phyloP scores from a whole-genome alignment of 192 early-diverging fungal species.

The Linnemannia hyalina region DNA sequence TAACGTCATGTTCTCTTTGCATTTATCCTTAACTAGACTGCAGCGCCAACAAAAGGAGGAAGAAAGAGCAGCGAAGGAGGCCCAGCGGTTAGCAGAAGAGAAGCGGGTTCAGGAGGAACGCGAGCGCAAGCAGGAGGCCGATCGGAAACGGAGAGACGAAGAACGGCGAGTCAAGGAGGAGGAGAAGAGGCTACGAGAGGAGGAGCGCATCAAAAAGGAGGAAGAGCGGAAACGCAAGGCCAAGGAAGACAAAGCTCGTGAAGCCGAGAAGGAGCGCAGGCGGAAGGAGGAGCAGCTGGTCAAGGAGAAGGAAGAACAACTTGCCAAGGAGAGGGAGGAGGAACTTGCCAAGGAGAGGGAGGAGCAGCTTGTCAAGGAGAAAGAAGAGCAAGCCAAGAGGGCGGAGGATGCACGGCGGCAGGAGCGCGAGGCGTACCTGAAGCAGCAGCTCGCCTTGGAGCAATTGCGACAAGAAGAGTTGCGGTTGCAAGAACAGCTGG shows the following conservation, averaged over 20 bases:
- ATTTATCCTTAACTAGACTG: slow-evolving; percentile 55
- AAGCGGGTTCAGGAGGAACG: slow-evolving; percentile 53
- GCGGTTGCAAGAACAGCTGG: slow-evolving; percentile 39
- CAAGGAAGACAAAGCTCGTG: slow-evolving; percentile 67
- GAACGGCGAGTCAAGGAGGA: slow-evolving; percentile 72
- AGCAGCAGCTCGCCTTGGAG: slow-evolving; percentile 43
- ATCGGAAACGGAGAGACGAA: slow-evolving; percentile 71
- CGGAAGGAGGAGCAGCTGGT: slow-evolving; percentile 52
- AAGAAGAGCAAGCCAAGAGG: slow-evolving; percentile 14
- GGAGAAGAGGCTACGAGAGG: slow-evolving; percentile 65
- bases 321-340: slow-evolving; percentile 38
- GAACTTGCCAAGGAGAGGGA: not conserved
- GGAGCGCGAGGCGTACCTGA: slow-evolving; percentile 37
- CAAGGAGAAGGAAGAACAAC: slow-evolving; percentile 46
- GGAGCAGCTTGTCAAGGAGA: slow-evolving; percentile 27
- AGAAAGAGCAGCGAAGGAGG: slow-evolving; percentile 72
- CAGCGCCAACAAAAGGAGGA: slow-evolving; percentile 80
- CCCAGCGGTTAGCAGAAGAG: slow-evolving; percentile 64
- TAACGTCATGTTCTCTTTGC: not conserved
- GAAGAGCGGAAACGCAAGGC: slow-evolving; percentile 68
- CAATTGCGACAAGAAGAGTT: slow-evolving; percentile 44
- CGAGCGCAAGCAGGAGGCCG: slow-evolving; percentile 69
- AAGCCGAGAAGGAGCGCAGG: slow-evolving; percentile 63
- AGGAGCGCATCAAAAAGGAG: slow-evolving; percentile 60
- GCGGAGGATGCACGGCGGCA: slow-evolving; percentile 24